phyloP scores from a whole-genome alignment of 2,329 filamentous ascomycete species.

The Plectosphaerella cucumerina region DNA sequence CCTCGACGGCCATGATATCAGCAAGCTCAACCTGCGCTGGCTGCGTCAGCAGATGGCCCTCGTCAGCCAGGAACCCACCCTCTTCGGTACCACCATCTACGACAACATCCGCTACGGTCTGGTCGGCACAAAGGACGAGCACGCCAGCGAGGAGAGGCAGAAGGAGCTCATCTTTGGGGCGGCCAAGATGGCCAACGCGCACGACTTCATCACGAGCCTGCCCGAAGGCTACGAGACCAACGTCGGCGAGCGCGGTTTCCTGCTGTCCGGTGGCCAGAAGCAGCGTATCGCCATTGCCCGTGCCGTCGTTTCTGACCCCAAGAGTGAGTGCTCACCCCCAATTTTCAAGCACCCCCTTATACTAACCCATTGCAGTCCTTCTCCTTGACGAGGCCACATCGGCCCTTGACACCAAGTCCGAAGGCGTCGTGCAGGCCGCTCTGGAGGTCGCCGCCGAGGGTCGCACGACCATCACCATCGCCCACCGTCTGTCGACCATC shows the following conservation, averaged over 20 bases:
- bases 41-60: conserved; percentile 87
- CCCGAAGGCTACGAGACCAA: conserved; percentile 91
- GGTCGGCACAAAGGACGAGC: conserved; percentile 75
- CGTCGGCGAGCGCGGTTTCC: conserved; percentile 90
- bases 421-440: conserved; percentile 90
- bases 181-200: conserved; percentile 86
- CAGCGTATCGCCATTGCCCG: conserved; percentile 94
- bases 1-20: conserved; percentile 79
- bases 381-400: conserved; percentile 94
- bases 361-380: conserved; percentile 48
- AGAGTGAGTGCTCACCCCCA: conserved; percentile 43
- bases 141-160: conserved; percentile 63
- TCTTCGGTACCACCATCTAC: conserved; percentile 86
- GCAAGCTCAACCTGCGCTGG: conserved; percentile 81
- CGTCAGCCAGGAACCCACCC: conserved; percentile 87
- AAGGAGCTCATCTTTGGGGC: conserved; percentile 71
- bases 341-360: conserved; percentile 6
- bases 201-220: conserved; percentile 79
- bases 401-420: conserved; percentile 88
- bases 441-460: conserved; percentile 81
- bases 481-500: conserved; percentile 92
- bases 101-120: conserved; percentile 88
- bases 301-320: conserved; percentile 86
- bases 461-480: conserved; percentile 92
- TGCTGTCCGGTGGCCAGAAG: conserved; percentile 92